Evolutionary conservation across 495 filamentous ascomycete species (phyloP).

Genomic region (Penicillium simplicissimum): DNA sequence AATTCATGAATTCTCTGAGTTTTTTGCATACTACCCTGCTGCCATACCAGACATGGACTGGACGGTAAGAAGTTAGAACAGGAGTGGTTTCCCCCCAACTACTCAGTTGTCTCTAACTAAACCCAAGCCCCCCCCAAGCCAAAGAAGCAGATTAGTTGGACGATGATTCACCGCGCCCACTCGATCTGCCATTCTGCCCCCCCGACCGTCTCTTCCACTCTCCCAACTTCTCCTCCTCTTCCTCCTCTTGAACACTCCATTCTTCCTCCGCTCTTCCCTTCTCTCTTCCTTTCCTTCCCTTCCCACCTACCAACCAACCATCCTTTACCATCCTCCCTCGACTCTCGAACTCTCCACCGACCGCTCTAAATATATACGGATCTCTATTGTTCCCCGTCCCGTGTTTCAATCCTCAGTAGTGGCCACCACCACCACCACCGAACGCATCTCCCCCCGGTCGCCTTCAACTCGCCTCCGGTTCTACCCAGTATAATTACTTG

Average conservation of each 20-base stretch:
- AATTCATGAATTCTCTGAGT: neutral
- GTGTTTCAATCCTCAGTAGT: neutral
- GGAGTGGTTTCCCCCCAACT: neutral
- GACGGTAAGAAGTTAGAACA: neutral
- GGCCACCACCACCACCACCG: conserved; percentile 2
- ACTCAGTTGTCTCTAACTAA: neutral
- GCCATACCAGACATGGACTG: neutral
- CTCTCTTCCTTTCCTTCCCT: conserved; percentile 19
- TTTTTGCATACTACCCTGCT: neutral
- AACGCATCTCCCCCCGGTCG: conserved; percentile 15
- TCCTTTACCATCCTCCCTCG: conserved; percentile 5
- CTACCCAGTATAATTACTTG: neutral
- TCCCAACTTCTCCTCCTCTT: neutral
- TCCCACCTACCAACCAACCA: conserved; percentile 12
- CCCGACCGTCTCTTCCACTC: neutral
- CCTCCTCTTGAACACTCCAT: conserved; percentile 19
- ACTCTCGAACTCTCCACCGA: neutral
- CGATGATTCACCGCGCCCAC: conserved; percentile 15
- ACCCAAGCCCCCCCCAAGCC: neutral
- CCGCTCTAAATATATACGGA: conserved; percentile 15
- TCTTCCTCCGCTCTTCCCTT: conserved; percentile 23
- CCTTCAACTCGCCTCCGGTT: conserved; percentile 5
- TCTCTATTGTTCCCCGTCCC: neutral
- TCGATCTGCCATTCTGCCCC: neutral
- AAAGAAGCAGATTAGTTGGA: neutral